Evolutionary conservation across 352 stramenopile genomes (phyloP).

Genomic region (Globisporangium radiosum): DNA sequence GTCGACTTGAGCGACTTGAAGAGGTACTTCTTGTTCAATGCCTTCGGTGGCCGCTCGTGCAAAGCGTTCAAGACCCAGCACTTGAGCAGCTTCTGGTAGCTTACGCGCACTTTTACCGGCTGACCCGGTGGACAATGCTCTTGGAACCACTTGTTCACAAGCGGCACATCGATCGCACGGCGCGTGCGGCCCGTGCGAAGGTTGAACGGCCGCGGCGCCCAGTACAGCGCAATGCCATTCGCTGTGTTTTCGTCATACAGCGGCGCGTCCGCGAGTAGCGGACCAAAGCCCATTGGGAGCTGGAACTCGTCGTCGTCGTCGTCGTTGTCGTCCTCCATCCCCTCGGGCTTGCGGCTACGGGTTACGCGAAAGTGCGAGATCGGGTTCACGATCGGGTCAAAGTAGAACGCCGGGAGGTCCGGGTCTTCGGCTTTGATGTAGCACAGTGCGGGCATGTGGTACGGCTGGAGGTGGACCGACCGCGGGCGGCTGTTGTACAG

Average conservation of each 20-base stretch:
- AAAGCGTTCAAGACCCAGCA: constrained; percentile 99
- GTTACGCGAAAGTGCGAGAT: constrained; percentile 93
- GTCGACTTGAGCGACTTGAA: constrained; percentile 99
- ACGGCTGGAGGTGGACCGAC: constrained; percentile 93
- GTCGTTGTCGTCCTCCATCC: constrained; percentile 46
- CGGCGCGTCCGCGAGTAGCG: constrained; percentile 90
- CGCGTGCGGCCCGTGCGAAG: constrained; percentile 93
- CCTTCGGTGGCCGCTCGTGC: constrained; percentile 90
- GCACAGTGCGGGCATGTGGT: constrained; percentile 95
- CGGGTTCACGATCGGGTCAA: constrained; percentile 96
- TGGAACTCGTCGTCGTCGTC: constrained; percentile 88
- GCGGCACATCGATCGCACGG: constrained; percentile 95
- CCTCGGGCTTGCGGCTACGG: constrained; percentile 28
- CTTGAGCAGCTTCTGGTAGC: constrained; percentile 99
- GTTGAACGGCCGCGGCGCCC: constrained; percentile 97
- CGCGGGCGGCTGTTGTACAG: constrained; percentile 98
- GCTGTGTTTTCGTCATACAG: constrained; percentile 94
- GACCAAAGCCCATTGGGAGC: constrained; percentile 82
- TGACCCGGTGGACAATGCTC: constrained; percentile 98
- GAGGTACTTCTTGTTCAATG: constrained; percentile 96
- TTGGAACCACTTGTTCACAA: constrained; percentile 99
- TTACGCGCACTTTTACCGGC: constrained; percentile 98
- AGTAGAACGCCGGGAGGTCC: constrained; percentile 96
- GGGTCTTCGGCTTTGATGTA: constrained; percentile 97
- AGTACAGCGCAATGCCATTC: constrained; percentile 98